Conservation (phyloP, 1,284 basidiomycete genomes). For the Ustanciosporium gigantosporum region DNA sequence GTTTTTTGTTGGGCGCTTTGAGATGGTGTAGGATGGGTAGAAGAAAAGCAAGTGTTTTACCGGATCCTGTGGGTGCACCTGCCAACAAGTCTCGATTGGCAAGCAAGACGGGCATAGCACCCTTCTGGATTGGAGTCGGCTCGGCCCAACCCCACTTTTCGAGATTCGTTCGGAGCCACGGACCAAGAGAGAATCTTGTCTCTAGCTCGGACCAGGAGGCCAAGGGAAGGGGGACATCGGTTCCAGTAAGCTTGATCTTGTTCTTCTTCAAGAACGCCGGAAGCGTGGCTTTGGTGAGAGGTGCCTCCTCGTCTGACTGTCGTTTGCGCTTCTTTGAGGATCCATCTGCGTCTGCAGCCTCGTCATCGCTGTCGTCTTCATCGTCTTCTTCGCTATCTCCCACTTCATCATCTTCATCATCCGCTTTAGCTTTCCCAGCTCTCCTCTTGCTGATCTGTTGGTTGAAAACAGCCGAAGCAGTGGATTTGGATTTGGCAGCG, state of each 20-base stretch:
- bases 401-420: constrained; percentile 4
- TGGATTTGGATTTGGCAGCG: constrained; percentile 62
- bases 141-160: constrained; percentile 41
- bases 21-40: constrained; percentile 53
- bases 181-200: constrained; percentile 30
- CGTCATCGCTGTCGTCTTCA: constrained; percentile 1
- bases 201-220: constrained; percentile 56
- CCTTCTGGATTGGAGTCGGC: constrained; percentile 61
- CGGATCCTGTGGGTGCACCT: constrained; percentile 56
- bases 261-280: constrained; percentile 45
- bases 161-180: constrained; percentile 45
- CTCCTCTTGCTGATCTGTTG: constrained; percentile 8
- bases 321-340: neutral
- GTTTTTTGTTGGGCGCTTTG: constrained; percentile 21
- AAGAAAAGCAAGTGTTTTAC: constrained; percentile 57
- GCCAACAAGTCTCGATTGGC: constrained; percentile 52
- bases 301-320: constrained; percentile 5
- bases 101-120: constrained; percentile 60
- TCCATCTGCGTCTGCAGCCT: neutral
- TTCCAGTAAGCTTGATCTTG: constrained; percentile 61
- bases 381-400: constrained; percentile 11
- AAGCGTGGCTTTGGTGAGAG: constrained; percentile 46
- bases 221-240: constrained; percentile 61
- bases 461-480: constrained; percentile 48
- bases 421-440: constrained; percentile 9